Evolutionary conservation across 164 flowering plant species (phyloP).

Genomic region (Malania oleifera): DNA sequence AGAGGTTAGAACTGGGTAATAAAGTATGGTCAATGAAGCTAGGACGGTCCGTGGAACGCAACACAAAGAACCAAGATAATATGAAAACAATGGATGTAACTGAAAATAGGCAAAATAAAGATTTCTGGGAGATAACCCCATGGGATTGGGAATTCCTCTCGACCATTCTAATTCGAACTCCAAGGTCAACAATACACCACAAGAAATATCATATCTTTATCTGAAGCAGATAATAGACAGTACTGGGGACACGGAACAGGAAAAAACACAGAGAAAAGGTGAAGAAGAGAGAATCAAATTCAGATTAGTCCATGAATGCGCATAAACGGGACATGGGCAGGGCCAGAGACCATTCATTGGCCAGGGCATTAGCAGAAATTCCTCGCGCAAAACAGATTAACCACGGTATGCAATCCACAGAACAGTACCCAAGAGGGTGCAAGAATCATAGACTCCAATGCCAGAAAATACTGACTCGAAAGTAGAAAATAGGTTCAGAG

Average conservation of each 20-base stretch:
- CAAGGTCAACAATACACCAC: neutral
- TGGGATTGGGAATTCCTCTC: slow-evolving; percentile 33
- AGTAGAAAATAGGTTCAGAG: too few species aligned
- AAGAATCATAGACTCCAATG: neutral
- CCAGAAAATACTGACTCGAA: too few species aligned
- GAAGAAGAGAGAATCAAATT: neutral
- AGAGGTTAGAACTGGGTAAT: slow-evolving; percentile 32
- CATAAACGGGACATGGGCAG: too few species aligned
- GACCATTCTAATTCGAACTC: slow-evolving; percentile 29
- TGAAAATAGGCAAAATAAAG: slow-evolving; percentile 40
- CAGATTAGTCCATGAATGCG: too few species aligned
- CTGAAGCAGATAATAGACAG: neutral
- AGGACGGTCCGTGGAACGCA: slow-evolving; percentile 45
- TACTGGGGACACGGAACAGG: neutral
- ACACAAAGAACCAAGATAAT: slow-evolving; percentile 64
- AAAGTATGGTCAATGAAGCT: slow-evolving; percentile 31
- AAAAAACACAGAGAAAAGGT: neutral
- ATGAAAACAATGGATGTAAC: slow-evolving; percentile 42
- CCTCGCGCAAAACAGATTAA: neutral
- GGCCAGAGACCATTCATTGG: neutral
- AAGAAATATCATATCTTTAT: neutral
- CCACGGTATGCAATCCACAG: too few species aligned
- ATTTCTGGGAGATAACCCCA: slow-evolving; percentile 41
- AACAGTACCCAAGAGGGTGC: neutral
- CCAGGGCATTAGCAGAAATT: neutral